Evolutionary conservation across 2,329 filamentous ascomycete species (phyloP), one percentile per base, ranked within the genome.

Genomic region (Neopestalotiopsis sp.): DNA sequence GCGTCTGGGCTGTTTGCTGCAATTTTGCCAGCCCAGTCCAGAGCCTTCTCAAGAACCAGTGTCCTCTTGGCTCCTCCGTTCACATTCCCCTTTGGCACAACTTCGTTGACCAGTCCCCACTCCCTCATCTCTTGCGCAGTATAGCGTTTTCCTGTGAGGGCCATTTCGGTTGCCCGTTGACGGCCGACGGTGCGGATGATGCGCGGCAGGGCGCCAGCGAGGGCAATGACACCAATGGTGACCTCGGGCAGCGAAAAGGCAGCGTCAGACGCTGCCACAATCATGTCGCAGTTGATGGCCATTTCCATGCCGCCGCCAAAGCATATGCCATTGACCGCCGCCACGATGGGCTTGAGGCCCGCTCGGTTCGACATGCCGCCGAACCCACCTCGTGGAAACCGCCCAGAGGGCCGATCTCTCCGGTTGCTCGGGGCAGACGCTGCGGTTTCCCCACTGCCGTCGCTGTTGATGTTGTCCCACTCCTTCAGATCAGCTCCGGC

Each of bases 261-360:
- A 0, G 92, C 91, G 13, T 77, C 75, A 3, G 81, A 76, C 2
- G 85, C 81, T 3, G 92, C 91, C 40, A 95, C 78, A 2, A 94
- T 86, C 68, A 95, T 81, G 81, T 96, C 93, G 71, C 87, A 88
- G 79, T 94, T 94, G 63, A 92, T 82, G 13, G 89, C 85, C 81
- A 94, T 93, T 82, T 95, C 93, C 79, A 92, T 90, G 1, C 92
- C 93, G 66, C 92, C 93, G 45, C 93, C 93, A 60, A 93, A 85
- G 69, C 91, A 92, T 20, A 92, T 82, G 6, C 93, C 93, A 75
- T 94, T 93, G 24, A 95, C 91, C 1, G 92, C 93, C 1, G 90
- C 91, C 34, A 95, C 86, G 67, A 95, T 85, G 5, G 93, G 93
- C 75, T 95, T 95, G 79, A 89, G 89, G 62, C 92, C 92, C 4